Base-by-base conservation (phyloP, 2,329 filamentous ascomycete species). In the Atkinsonella hypoxylon region DNA sequence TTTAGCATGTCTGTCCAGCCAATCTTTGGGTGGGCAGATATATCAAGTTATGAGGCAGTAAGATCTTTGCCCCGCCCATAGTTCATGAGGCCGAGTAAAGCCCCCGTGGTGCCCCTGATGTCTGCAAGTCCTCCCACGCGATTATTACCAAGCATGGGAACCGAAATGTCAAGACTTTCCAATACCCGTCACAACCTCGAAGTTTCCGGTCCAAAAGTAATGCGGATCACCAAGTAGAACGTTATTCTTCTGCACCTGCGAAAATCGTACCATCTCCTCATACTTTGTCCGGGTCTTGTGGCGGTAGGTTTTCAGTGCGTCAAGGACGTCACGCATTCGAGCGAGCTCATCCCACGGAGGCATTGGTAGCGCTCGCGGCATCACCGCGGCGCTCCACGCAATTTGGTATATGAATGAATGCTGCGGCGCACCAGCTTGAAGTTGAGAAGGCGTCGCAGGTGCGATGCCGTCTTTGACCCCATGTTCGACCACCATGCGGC, bases 351-450 rank as follows among this genome's bases (percentile, higher is more conserved):
- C 51, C 31, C 48, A 51, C 4, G 58, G 53, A 0, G 70, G 71
- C 20, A 55, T 42, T 3, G 48, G 50, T 30, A 69, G 53, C 13
- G 54, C 53, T 0, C 42, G 48, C 8, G 71, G 70, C 54, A 70
- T 62, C 3, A 77, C 53, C 13, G 78, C 56, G 48, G 77, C 67
- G 52, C 71, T 69, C 78, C 78, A 81, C 0, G 77, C 77, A 1
- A 67, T 69, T 30, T 72, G 65, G 55, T 74, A 80, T 39, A 81
- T 60, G 50, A 69, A 70, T 1, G 67, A 63, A 0, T 66, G 63
- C 0, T 60, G 45, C 4, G 77, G 77, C 4, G 72, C 75, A 1
- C 78, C 78, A 0, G 74, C 74, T 2, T 59, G 62, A 15, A 76
- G 62, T 49, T 81, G 78, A 18, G 65, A 63, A 12, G 76, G 74